phyloP scores from a whole-genome alignment of 2,329 filamentous ascomycete species.

The Talaromyces atroroseus region DNA sequence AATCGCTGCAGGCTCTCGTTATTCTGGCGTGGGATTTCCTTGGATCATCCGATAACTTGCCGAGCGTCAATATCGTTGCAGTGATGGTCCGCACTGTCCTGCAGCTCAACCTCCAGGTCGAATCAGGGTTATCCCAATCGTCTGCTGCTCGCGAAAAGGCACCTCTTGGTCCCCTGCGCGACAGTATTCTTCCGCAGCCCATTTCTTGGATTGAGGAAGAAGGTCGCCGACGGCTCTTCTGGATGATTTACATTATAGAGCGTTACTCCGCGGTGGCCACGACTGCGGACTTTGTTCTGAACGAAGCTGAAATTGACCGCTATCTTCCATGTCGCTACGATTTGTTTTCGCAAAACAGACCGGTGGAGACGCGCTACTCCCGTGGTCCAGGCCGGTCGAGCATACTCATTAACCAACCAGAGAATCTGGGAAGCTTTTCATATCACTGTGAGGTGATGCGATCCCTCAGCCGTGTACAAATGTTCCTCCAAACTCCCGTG shows the following conservation, averaged over 20 bases:
- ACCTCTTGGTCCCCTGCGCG: slow-evolving; percentile 69
- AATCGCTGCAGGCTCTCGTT: slow-evolving; percentile 77
- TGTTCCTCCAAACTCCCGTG: slow-evolving; percentile 81
- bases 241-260: slow-evolving; percentile 90
- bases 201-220: slow-evolving; percentile 87
- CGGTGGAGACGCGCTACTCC: slow-evolving; percentile 81
- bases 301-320: slow-evolving; percentile 84
- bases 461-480: slow-evolving; percentile 79
- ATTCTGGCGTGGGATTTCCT: slow-evolving; percentile 80
- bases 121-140: slow-evolving; percentile 72
- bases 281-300: slow-evolving; percentile 82
- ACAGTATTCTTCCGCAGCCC: slow-evolving; percentile 63
- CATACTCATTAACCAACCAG: slow-evolving; percentile 63
- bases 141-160: slow-evolving; percentile 79
- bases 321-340: slow-evolving; percentile 83
- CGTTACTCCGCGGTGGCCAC: slow-evolving; percentile 85
- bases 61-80: slow-evolving; percentile 86
- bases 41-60: slow-evolving; percentile 80
- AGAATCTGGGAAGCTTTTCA: slow-evolving; percentile 79
- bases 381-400: slow-evolving; percentile 44
- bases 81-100: slow-evolving; percentile 83
- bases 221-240: slow-evolving; percentile 75
- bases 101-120: slow-evolving; percentile 77
- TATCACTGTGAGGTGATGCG: slow-evolving; percentile 90
- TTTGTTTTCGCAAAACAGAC: slow-evolving; percentile 74